Evolutionary conservation across 768 basidiomycete genomes (phyloP), one percentile per base, ranked within the genome.

Genomic region (Lenzites betulinus): DNA sequence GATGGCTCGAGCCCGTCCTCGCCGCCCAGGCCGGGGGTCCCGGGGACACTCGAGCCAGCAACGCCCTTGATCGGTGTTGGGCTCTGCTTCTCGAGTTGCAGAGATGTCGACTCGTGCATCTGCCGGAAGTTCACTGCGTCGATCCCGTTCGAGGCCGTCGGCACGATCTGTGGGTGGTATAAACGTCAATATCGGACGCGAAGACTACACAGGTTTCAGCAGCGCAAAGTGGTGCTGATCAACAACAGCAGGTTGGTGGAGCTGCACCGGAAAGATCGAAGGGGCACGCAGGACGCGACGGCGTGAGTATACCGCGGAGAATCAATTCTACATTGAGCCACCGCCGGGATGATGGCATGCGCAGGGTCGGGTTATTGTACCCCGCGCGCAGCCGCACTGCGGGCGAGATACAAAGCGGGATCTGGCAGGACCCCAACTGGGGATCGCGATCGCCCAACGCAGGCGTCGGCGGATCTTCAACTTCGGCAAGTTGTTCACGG

Each of bases 81-180:
- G 52, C 67, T 63, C 64, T 75, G 70, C 54, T 59, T 60, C 74
- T 95, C 95, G 66, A 96, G 83, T 73, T 97, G 93, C 69, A 98
- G 81, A 62, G 92, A 95, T 60, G 87, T 85, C 42, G 92, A 95
- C 75, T 98, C 96, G 66, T 93, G 89, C 71, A 97, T 75, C 58
- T 89, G 82, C 48, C 95, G 92, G 79, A 94, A 96, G 77, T 97
- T 95, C 74, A 86, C 85, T 20, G 90, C 88, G 71, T 95, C 94
- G 60, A 82, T 75, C 49, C 88, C 93, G 64, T 89, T 92, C 42
- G 89, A 89, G 60, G 81, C 78, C 46, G 85, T 79, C 47, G 93
- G 93, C 26, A 93, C 80, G 66, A 95, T 96, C 93, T 95, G 75
- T 35, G 47, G 38, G 41, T 52, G n/a, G 42, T 22, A 43, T n/a